These are phyloP conservation scores for Solanum corneliomulleri DNA, from an alignment of 257 asterid species.

Conservation along the genomic window DNA sequence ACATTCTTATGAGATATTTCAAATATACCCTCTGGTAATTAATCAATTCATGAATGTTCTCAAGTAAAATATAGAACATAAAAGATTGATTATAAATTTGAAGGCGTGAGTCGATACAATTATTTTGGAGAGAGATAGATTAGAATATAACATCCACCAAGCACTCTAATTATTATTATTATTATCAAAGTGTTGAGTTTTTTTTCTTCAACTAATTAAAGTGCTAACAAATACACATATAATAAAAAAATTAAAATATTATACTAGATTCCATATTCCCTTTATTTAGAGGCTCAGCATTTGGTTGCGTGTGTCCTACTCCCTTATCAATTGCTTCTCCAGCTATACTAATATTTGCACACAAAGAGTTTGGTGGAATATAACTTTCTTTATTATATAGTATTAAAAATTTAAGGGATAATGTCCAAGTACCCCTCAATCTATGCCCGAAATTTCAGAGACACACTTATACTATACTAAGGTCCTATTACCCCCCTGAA, in stretches of 20 bases:
- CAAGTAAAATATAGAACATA: neutral
- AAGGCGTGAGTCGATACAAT: neutral
- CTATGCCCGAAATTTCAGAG: too few relatives aligned
- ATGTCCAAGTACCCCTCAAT: too few relatives aligned
- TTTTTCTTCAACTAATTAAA: neutral
- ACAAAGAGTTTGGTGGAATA: neutral
- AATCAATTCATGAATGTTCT: neutral
- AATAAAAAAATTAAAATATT: neutral
- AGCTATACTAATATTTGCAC: neutral
- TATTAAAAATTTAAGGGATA: neutral
- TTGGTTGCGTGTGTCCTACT: neutral
- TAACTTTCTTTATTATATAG: neutral
- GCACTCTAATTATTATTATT: neutral
- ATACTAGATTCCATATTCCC: neutral
- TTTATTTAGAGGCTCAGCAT: neutral
- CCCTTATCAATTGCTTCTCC: neutral
- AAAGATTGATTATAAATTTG: neutral
- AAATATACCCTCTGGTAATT: neutral
- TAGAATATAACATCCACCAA: neutral
- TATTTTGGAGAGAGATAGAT: neutral
- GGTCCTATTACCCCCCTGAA: too few relatives aligned
- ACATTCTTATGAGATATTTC: neutral
- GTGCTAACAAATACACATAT: neutral
- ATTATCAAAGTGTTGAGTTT: neutral
- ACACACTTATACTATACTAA: too few relatives aligned